Evolutionary conservation across 768 basidiomycete species (phyloP).

Genomic region (Mycena chlorophos): DNA sequence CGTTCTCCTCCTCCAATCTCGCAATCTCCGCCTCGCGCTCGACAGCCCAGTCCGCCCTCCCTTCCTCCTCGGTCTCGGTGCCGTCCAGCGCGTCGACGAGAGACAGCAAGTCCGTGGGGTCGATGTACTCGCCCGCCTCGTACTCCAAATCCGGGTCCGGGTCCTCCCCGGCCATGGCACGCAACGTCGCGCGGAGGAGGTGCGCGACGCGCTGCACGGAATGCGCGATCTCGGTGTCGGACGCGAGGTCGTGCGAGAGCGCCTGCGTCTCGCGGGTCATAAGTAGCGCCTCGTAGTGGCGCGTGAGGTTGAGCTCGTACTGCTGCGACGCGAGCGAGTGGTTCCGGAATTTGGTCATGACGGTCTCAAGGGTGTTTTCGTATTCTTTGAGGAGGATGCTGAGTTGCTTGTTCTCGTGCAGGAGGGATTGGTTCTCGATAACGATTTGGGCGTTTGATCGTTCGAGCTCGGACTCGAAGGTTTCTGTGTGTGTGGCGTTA

Average conservation of each 20-base stretch:
- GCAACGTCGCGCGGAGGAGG: conserved; percentile 69
- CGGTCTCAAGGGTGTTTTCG: conserved; percentile 89
- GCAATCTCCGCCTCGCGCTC: conserved; percentile 87
- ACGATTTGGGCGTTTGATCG: conserved; percentile 85
- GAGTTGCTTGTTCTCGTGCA: conserved; percentile 95
- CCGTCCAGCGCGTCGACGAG: conserved; percentile 47
- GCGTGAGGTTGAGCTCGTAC: conserved; percentile 82
- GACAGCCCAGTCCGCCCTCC: conserved; percentile 76
- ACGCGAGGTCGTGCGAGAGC: conserved; percentile 55
- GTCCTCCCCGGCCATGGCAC: conserved; percentile 67
- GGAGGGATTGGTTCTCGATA: conserved; percentile 88
- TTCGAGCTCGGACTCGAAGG: conserved; percentile 91
- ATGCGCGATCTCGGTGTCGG: conserved; percentile 58
- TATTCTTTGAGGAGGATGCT: conserved; percentile 89
- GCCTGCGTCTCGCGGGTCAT: conserved; percentile 60
- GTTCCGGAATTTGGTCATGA: conserved; percentile 94
- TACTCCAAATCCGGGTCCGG: conserved; percentile 38
- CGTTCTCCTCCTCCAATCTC: conserved; percentile 82
- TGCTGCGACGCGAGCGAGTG: conserved; percentile 93
- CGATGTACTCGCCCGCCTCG: conserved; percentile 32
- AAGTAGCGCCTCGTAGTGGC: conserved; percentile 87
- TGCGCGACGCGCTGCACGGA: conserved; percentile 73
- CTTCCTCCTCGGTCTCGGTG: conserved; percentile 37
- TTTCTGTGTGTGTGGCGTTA: conserved; percentile 57
- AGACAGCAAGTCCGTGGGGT: conserved; percentile 41